A percentile compares a stretch with the other conserved stretches of the same genome.
These are phyloP conservation scores for Quercus dentata DNA, from an alignment of 306 rosid species.

Conservation along the genomic window DNA sequence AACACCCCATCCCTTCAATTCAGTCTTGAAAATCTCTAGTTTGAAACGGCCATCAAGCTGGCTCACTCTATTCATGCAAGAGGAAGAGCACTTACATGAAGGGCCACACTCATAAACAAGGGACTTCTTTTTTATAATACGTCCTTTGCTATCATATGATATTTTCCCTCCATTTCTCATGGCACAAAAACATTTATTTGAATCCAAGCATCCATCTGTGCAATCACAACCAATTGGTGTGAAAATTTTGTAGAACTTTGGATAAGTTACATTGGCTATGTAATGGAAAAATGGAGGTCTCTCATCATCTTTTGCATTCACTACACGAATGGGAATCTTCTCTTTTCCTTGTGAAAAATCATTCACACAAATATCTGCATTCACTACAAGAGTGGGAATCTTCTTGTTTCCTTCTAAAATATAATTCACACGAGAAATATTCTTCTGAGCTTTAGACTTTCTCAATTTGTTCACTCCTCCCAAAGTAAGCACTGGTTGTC, in stretches of 20 bases:
- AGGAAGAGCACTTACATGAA: constrained; percentile 29
- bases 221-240: constrained; percentile 16
- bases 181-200: constrained; percentile 22
- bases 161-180: constrained; percentile 25
- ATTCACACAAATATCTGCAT: not conserved
- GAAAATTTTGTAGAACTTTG: not conserved
- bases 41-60: constrained; percentile 26
- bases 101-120: constrained; percentile 33
- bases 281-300: constrained; percentile 15
- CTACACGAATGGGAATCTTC: constrained; percentile 23
- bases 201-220: constrained; percentile 9
- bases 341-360: constrained; percentile 36
- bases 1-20: constrained; percentile 44
- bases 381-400: constrained; percentile 19
- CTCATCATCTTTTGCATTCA: not conserved
- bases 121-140: not conserved
- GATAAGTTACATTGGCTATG: not conserved
- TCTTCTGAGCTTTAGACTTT: not conserved
- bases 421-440: constrained; percentile 8
- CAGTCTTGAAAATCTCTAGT: constrained; percentile 33
- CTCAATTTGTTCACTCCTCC: not conserved
- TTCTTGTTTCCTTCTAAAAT: constrained; percentile 36
- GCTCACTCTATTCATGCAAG: constrained; percentile 32
- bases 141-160: constrained; percentile 5
- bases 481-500: constrained; percentile 13